Evolutionary conservation across 192 early-diverging fungal species (phyloP), one percentile per base, ranked within the genome.

Genomic region (Lobosporangium transversale): DNA sequence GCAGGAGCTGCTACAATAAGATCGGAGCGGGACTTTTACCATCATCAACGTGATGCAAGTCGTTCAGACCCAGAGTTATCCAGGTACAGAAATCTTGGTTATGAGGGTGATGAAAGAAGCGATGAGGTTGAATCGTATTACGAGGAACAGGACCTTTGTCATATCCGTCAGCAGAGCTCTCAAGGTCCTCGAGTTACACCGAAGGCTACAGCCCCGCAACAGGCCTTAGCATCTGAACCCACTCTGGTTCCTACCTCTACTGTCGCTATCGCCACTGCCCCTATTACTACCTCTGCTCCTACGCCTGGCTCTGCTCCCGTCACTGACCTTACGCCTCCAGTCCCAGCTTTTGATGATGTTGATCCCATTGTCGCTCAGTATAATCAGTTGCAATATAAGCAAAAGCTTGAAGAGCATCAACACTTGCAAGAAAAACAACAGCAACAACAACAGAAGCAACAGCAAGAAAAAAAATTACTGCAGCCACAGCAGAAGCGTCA

Each of bases 361-460:
- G 73, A 76, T 36, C 73, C 73, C 2, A 62, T 76, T 10, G 52
- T 76, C 5, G 73, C 53, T 6, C 58, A 76, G 24, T 76, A 76
- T 40, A 76, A 51, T 10, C 53, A 57, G 29, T n/a, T 75, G 11
- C 52, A 66, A 30, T 36, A 66, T 18, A 56, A 59, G 8, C 68
- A 64, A 45, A 62, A 47, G 24, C 27, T 42, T 18, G 44, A 62
- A 17, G 27, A 67, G 33, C 63, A 60, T 11, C 37, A 44, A 2
- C 58, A 69, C 35, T 2, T 55, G 26, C 54, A 50, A 49, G 12
- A 65, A 23, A 45, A 58, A 43, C 50, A 62, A 53, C 53, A 56
- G 26, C 52, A 44, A 5, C 57, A 54, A 29, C 50, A 53, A 12
- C 57, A 60, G 42, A 29, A 53, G 37, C 48, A 53, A 32, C 55